Evolutionary conservation across 2,329 filamentous ascomycete genomes (phyloP).

Genomic region (Emmonsia crescens): DNA sequence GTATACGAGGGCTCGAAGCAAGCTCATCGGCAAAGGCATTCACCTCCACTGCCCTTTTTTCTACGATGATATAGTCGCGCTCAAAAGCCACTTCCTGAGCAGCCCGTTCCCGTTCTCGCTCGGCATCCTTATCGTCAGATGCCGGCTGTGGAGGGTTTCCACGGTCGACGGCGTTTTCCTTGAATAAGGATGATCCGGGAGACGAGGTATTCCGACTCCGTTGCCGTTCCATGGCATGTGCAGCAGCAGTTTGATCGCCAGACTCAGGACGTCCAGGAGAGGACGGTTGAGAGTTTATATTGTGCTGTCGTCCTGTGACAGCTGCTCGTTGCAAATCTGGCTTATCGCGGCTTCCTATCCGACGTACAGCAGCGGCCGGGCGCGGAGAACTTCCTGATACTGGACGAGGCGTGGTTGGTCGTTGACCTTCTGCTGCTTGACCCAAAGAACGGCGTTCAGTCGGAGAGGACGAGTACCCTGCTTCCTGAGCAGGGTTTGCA

Average conservation of each 20-base stretch:
- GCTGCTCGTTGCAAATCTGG: slow-evolving; percentile 20
- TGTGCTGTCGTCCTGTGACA: slow-evolving; percentile 24
- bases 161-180: slow-evolving; percentile 35
- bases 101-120: slow-evolving; percentile 49
- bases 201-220: slow-evolving; percentile 40
- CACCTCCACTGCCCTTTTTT: slow-evolving; percentile 90
- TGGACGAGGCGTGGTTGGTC: slow-evolving; percentile 26
- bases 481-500: slow-evolving; percentile 16
- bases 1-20: slow-evolving; percentile 64
- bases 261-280: slow-evolving; percentile 33
- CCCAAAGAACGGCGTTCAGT: neutral
- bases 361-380: slow-evolving; percentile 21
- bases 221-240: slow-evolving; percentile 50
- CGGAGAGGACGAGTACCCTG: slow-evolving; percentile 17
- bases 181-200: slow-evolving; percentile 35
- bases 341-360: slow-evolving; percentile 25
- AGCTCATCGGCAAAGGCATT: slow-evolving; percentile 95
- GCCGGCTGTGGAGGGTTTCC: slow-evolving; percentile 22
- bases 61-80: slow-evolving; percentile 88
- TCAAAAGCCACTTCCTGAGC: slow-evolving; percentile 85
- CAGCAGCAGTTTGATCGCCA: slow-evolving; percentile 22
- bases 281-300: slow-evolving; percentile 26
- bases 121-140: slow-evolving; percentile 25
- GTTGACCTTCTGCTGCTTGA: slow-evolving; percentile 18
- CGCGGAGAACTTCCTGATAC: slow-evolving; percentile 21